These are phyloP conservation scores for Cyberlindnera petersonii DNA, from an alignment of 805 yeast genomes.

Conservation along the genomic window DNA sequence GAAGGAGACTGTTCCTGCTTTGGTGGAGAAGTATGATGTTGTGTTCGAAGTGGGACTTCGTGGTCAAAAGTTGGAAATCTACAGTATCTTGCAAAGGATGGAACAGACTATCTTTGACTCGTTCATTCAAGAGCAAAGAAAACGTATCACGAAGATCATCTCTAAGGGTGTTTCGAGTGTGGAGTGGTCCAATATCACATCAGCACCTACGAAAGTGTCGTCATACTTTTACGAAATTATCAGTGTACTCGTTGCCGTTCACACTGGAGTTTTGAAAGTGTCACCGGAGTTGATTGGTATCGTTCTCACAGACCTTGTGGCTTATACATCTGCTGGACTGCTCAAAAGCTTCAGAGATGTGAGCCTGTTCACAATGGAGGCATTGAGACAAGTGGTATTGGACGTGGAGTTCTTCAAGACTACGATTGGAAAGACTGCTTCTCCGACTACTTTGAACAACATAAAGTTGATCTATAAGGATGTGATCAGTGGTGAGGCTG, in stretches of 20 bases:
- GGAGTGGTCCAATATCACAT: constrained; percentile 39
- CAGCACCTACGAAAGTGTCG: constrained; percentile 37
- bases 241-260: constrained; percentile 46
- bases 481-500: constrained; percentile 13
- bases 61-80: constrained; percentile 41
- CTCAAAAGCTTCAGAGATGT: constrained; percentile 39
- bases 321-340: constrained; percentile 34
- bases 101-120: constrained; percentile 52
- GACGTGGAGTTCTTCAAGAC: constrained; percentile 51
- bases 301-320: constrained; percentile 44
- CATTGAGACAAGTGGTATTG: constrained; percentile 47
- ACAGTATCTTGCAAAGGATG: constrained; percentile 41
- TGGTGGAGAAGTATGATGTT: constrained; percentile 47
- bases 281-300: constrained; percentile 43
- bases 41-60: constrained; percentile 44
- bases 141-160: constrained; percentile 36
- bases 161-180: constrained; percentile 36
- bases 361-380: constrained; percentile 43
- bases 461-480: constrained; percentile 24
- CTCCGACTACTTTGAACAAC: constrained; percentile 14
- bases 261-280: constrained; percentile 46
- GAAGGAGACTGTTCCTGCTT: constrained; percentile 42
- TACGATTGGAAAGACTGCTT: constrained; percentile 22
- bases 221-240: constrained; percentile 47
- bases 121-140: constrained; percentile 47